These are phyloP conservation scores for Phytophthora pluvialis DNA, from an alignment of 352 stramenopile species.

Conservation along the genomic window DNA sequence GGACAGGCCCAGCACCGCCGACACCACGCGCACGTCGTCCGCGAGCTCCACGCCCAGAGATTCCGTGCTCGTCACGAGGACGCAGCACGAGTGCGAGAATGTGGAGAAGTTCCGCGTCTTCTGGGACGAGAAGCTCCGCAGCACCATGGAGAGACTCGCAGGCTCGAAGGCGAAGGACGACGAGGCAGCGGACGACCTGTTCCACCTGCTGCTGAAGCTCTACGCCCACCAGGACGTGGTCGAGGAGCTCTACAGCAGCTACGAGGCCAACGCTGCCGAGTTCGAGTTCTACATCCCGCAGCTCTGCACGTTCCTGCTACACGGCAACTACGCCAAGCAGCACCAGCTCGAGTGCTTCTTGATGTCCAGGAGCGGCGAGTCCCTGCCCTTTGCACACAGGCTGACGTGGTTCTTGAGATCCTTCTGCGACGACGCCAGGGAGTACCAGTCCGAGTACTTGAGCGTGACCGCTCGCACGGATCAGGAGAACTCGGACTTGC, in stretches of 20 bases:
- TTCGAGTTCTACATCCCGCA: slow-evolving; percentile 93
- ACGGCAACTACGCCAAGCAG: slow-evolving; percentile 86
- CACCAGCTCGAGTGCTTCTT: slow-evolving; percentile 89
- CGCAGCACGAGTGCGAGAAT: slow-evolving; percentile 38
- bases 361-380: slow-evolving; percentile 80
- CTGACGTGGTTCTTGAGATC: slow-evolving; percentile 89
- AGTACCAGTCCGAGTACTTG: slow-evolving; percentile 81
- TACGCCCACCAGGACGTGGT: slow-evolving; percentile 87
- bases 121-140: slow-evolving; percentile 80
- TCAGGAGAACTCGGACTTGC: slow-evolving; percentile 67
- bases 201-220: slow-evolving; percentile 78
- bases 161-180: slow-evolving; percentile 29
- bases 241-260: slow-evolving; percentile 75
- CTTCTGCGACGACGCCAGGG: slow-evolving; percentile 72
- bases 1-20: slow-evolving; percentile 30
- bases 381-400: slow-evolving; percentile 85
- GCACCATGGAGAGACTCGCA: slow-evolving; percentile 62
- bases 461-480: slow-evolving; percentile 64
- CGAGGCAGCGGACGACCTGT: slow-evolving; percentile 45
- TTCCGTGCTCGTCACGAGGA: slow-evolving; percentile 12
- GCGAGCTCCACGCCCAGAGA: slow-evolving; percentile 37
- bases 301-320: slow-evolving; percentile 85
- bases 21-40: slow-evolving; percentile 39
- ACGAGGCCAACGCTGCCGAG: slow-evolving; percentile 62
- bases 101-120: slow-evolving; percentile 78